Evolutionary conservation across 306 rosid species (phyloP).

Genomic region (Morella rubra): DNA sequence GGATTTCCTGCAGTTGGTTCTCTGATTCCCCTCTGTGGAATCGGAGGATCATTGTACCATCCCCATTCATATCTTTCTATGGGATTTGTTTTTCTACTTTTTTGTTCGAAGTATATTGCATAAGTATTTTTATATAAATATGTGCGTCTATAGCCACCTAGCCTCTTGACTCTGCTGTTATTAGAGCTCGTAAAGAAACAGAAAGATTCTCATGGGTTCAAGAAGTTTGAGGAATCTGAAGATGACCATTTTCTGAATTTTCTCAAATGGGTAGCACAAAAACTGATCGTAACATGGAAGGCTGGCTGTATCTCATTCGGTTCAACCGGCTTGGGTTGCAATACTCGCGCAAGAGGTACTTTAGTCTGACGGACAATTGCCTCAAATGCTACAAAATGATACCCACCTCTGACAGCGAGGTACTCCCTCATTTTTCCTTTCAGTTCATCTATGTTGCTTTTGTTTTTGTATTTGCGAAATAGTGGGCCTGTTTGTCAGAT

Average conservation of each 20-base stretch:
- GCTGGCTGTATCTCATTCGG: conserved; percentile 76
- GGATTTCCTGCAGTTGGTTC: conserved; percentile 44
- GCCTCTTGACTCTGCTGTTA: conserved; percentile 5
- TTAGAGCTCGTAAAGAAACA: background rate
- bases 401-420: conserved; percentile 64
- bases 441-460: background rate
- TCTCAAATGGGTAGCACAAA: conserved; percentile 41
- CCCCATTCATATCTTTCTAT: background rate
- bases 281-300: conserved; percentile 66
- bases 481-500: background rate
- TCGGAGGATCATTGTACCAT: conserved; percentile 54
- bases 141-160: background rate
- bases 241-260: background rate
- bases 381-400: conserved; percentile 61
- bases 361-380: conserved; percentile 56
- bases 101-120: background rate
- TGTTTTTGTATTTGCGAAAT: background rate
- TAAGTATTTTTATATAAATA: background rate
- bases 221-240: conserved; percentile 14
- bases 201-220: background rate
- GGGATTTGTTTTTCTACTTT: background rate
- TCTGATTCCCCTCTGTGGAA: conserved; percentile 65
- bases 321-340: conserved; percentile 60
- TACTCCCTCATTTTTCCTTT: conserved; percentile 6
- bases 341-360: conserved; percentile 61